Conservation (phyloP, 306 rosid species). For the Glycyrrhiza uralensis region DNA sequence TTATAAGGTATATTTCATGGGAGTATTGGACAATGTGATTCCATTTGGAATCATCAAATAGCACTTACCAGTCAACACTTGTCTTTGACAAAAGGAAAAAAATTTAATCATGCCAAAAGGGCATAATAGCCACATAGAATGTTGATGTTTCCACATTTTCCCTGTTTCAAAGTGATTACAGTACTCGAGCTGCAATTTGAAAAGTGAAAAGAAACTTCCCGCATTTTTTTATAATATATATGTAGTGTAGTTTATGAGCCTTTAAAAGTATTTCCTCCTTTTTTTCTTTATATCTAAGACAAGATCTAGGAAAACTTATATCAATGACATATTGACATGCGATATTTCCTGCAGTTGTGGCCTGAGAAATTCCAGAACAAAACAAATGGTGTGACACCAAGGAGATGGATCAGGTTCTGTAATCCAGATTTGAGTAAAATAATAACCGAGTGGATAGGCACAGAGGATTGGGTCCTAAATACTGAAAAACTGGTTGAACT, state of each 20-base stretch:
- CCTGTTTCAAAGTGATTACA: constrained; percentile 10
- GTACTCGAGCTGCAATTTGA: background rate
- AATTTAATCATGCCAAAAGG: background rate
- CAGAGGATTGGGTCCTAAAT: constrained; percentile 90
- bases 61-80: constrained; percentile 9
- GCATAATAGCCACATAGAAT: background rate
- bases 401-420: constrained; percentile 97
- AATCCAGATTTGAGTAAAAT: constrained; percentile 80
- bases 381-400: constrained; percentile 97
- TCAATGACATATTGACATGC: constrained; percentile 29
- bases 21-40: constrained; percentile 5
- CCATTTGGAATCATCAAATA: background rate
- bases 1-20: constrained; percentile 59
- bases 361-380: constrained; percentile 95
- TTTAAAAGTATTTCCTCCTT: background rate
- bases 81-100: background rate
- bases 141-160: constrained; percentile 7
- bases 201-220: background rate
- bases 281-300: constrained; percentile 2
- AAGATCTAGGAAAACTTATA: constrained; percentile 15
- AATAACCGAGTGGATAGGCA: constrained; percentile 69
- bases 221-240: background rate
- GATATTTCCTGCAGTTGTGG: constrained; percentile 71
- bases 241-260: background rate
- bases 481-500: constrained; percentile 78